Evolutionary conservation across 352 stramenopile genomes (phyloP), one percentile per base, ranked within the genome.

Genomic region (Globisporangium ultimum): DNA sequence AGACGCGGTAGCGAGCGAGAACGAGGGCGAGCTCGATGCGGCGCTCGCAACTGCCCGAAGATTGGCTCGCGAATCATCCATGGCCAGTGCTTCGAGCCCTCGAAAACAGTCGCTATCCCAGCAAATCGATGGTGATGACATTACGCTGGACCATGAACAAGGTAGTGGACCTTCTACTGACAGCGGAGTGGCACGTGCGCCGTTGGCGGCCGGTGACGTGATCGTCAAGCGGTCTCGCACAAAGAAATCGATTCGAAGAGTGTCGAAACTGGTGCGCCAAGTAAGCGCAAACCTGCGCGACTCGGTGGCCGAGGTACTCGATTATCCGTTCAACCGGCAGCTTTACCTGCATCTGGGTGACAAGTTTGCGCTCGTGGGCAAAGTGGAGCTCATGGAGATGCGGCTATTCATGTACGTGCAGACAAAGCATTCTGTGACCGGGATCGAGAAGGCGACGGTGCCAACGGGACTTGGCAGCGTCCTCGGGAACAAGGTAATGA

Each of bases 331-430:
- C 60, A 76, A 70, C 54, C 73, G 71, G 52, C 80, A 89, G 55
- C 70, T 90, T 13, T 76, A 76, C 36, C 21, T 70, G 15, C 83
- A 94, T 61, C 36, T 94, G 10, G 80, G 80, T 20, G 75, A 83
- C 18, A 54, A 61, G 12, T 95, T 85, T 41, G 64, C 68, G 15
- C 53, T 91, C 12, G 80, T 76, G 41, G 79, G 76, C 42, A 87
- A 88, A 41, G 81, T 88, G 9, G 83, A 93, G 49, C 71, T 93
- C 21, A 83, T 95, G 76, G 83, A 93, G 60, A 92, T 93, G 80
- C 68, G 85, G 38, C 68, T 94, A 24, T 84, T 89, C 43, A 67
- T 89, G 9, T 91, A 85, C 47, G 81, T 89, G 20, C 80, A 88
- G 49, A 58, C 60, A 14, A 80, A 70, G 42, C 85, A 88, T 67